These are phyloP conservation scores for Colletotrichum acutatum DNA, from an alignment of 2,329 filamentous ascomycete species.

Conservation along the genomic window DNA sequence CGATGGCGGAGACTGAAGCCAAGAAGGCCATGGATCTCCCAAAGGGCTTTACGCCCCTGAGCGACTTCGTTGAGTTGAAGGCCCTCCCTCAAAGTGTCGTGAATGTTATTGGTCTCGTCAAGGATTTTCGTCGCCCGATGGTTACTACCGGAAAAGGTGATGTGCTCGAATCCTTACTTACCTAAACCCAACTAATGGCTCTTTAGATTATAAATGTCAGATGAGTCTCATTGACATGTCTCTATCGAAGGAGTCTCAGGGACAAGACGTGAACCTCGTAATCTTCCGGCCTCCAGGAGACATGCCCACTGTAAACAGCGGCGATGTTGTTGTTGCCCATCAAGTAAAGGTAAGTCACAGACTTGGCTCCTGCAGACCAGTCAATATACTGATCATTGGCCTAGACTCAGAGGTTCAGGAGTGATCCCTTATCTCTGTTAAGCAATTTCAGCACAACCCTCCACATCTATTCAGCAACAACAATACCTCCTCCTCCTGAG, in stretches of 20 bases:
- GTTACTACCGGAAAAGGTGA: constrained; percentile 63
- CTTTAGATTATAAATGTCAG: constrained; percentile 68
- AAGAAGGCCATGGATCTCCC: constrained; percentile 43
- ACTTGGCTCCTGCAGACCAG: constrained; percentile 31
- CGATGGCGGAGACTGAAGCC: constrained; percentile 2
- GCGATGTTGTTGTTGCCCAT: constrained; percentile 74
- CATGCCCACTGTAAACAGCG: constrained; percentile 59
- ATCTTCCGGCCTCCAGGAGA: constrained; percentile 67
- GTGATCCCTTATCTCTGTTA: constrained; percentile 53
- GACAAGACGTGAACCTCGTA: constrained; percentile 57
- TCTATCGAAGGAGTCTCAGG: constrained; percentile 52
- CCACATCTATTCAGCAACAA: constrained; percentile 53
- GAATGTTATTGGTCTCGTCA: constrained; percentile 77
- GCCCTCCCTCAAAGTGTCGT: constrained; percentile 47
- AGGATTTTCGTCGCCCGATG: constrained; percentile 68
- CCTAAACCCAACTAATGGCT: constrained; percentile 11
- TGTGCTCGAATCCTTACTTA: constrained; percentile 14
- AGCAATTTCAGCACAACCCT: constrained; percentile 55
- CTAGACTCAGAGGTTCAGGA: constrained; percentile 54
- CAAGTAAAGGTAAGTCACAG: constrained; percentile 59
- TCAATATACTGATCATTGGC: constrained; percentile 1
- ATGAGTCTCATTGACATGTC: constrained; percentile 71
- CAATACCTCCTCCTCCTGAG: constrained; percentile 53
- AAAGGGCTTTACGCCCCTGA: constrained; percentile 52
- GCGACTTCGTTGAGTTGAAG: constrained; percentile 56